Conservation (phyloP, 2,329 filamentous ascomycete species). For the Trichoderma aggressivum region DNA sequence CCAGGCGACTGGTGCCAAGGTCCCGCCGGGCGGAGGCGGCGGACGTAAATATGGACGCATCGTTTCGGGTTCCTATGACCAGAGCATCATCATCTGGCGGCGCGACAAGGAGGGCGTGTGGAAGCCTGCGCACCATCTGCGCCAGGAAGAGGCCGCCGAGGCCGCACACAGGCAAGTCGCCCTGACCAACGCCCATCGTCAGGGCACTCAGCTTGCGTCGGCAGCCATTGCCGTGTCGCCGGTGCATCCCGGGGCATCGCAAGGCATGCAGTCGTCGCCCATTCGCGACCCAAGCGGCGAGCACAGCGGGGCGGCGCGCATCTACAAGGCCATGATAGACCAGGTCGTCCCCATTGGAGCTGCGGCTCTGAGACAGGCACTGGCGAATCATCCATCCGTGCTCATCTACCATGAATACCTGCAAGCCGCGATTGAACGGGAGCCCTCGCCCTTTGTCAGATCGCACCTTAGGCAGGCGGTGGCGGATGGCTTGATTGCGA, state of each 20-base stretch:
- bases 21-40: slow-evolving; percentile 88
- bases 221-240: slow-evolving; percentile 9
- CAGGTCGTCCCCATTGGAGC: slow-evolving; percentile 49
- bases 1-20: slow-evolving; percentile 74
- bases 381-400: slow-evolving; percentile 47
- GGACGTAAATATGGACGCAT: slow-evolving; percentile 90
- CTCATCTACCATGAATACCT: slow-evolving; percentile 48
- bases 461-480: slow-evolving; percentile 50
- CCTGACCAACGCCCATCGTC: slow-evolving; percentile 10
- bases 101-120: slow-evolving; percentile 81
- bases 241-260: background rate
- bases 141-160: slow-evolving; percentile 67
- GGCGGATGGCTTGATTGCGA: slow-evolving; percentile 42
- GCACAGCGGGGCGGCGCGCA: slow-evolving; percentile 35
- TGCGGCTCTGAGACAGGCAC: slow-evolving; percentile 42
- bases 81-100: slow-evolving; percentile 93
- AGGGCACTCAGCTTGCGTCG: slow-evolving; percentile 11
- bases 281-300: slow-evolving; percentile 19
- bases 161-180: slow-evolving; percentile 40
- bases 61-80: slow-evolving; percentile 93
- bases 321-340: slow-evolving; percentile 53
- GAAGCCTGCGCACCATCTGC: slow-evolving; percentile 71
- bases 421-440: slow-evolving; percentile 49
- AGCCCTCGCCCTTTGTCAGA: slow-evolving; percentile 46
- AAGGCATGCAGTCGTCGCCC: slow-evolving; percentile 6